Evolutionary conservation across 805 yeast species (phyloP).

Genomic region (Candida ortonii): DNA sequence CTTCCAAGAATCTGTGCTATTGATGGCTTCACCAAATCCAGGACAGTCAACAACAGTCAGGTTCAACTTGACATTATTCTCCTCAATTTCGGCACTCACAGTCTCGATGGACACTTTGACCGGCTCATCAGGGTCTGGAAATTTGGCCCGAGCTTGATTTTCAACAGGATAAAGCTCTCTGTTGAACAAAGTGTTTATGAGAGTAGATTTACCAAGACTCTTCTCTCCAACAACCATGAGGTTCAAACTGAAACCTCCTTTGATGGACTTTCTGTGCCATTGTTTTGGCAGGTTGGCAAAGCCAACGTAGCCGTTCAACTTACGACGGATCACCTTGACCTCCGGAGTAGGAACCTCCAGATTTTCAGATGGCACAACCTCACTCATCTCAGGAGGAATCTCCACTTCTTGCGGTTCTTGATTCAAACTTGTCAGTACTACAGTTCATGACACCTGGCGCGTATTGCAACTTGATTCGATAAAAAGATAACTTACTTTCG

Average conservation of each 20-base stretch:
- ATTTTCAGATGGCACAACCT: too few species aligned
- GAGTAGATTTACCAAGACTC: slow-evolving; percentile 91
- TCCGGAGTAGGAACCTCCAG: too few species aligned
- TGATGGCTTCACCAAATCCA: slow-evolving; percentile 89
- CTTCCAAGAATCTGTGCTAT: slow-evolving; percentile 77
- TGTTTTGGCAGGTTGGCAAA: slow-evolving; percentile 97
- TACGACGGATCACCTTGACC: slow-evolving; percentile 70
- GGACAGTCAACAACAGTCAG: slow-evolving; percentile 86
- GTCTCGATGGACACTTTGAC: slow-evolving; percentile 56
- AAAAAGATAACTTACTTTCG: slow-evolving; percentile 21
- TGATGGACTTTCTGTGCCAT: slow-evolving; percentile 93
- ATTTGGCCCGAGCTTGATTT: slow-evolving; percentile 23
- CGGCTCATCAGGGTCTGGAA: slow-evolving; percentile 43
- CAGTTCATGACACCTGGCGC: slow-evolving; percentile 12
- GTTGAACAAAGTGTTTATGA: slow-evolving; percentile 86
- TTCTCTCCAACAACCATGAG: slow-evolving; percentile 87
- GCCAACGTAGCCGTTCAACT: slow-evolving; percentile 90
- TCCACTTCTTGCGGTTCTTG: slow-evolving; percentile 13
- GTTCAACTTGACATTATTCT: slow-evolving; percentile 85
- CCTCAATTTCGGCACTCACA: slow-evolving; percentile 74
- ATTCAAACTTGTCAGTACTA: slow-evolving; percentile 1
- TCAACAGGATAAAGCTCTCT: slow-evolving; percentile 48
- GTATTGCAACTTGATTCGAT: too few species aligned
- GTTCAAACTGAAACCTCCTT: slow-evolving; percentile 86
- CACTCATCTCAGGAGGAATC: too few species aligned